Conservation (phyloP, 306 rosid genomes). For the Trichosanthes truncata region DNA sequence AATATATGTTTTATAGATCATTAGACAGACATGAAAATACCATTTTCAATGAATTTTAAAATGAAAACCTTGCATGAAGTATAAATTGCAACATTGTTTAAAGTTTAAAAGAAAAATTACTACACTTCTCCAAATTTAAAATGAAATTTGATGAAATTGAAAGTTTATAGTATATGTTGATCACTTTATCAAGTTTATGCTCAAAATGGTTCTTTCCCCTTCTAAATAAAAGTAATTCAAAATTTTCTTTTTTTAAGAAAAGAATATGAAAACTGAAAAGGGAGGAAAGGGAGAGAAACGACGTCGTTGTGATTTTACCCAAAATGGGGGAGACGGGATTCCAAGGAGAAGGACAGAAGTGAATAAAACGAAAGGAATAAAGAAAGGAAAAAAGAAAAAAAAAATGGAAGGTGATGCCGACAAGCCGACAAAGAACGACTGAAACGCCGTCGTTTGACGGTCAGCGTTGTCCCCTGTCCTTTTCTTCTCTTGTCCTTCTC, state of each 20-base stretch:
- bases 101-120: too few relatives aligned
- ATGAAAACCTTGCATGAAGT: too few relatives aligned
- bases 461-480: slow-evolving; percentile 8
- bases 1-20: too few relatives aligned
- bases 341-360: not conserved
- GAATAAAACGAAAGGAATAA: not conserved
- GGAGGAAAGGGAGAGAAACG: not conserved
- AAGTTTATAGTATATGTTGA: not conserved
- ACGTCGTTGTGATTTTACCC: not conserved
- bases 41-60: too few relatives aligned
- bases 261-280: too few relatives aligned
- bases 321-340: not conserved
- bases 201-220: too few relatives aligned
- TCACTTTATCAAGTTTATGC: too few relatives aligned
- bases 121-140: too few relatives aligned
- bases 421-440: slow-evolving; percentile 28
- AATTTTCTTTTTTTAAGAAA: too few relatives aligned
- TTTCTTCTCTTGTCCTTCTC: slow-evolving; percentile 6
- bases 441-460: slow-evolving; percentile 35
- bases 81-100: too few relatives aligned
- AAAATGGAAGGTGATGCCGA: slow-evolving; percentile 3
- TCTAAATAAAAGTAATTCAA: too few relatives aligned
- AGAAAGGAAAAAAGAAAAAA: not conserved
- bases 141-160: not conserved
- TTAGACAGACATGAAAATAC: too few relatives aligned